Evolutionary conservation across 257 asterid genomes (phyloP).

Genomic region (Anisodus acutangulus): DNA sequence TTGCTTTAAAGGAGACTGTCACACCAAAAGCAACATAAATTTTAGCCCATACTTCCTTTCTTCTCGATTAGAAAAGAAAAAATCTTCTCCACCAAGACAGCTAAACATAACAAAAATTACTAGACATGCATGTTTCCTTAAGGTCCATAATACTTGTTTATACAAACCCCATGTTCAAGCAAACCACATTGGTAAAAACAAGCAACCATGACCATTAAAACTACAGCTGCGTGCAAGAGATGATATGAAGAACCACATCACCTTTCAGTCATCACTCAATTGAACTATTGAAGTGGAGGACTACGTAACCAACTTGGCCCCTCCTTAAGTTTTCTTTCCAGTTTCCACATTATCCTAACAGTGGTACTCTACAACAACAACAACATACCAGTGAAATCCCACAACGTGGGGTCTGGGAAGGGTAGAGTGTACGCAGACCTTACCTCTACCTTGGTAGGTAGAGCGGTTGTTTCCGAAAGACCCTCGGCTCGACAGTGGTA

Average conservation of each 20-base stretch:
- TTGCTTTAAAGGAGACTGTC: background rate
- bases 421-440: too few species aligned
- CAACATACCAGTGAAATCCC: too few species aligned
- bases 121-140: background rate
- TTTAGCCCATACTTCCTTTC: background rate
- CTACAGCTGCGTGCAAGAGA: background rate
- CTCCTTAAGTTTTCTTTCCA: background rate
- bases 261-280: background rate
- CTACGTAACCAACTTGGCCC: background rate
- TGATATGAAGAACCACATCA: slow-evolving; percentile 12
- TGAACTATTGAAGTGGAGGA: background rate
- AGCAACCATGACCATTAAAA: background rate
- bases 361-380: background rate
- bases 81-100: background rate
- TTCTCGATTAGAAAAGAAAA: background rate
- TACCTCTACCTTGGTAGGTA: too few species aligned
- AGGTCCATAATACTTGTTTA: background rate
- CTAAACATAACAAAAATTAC: background rate
- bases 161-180: background rate
- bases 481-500: background rate
- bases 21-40: background rate
- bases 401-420: too few species aligned
- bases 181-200: background rate
- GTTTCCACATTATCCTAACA: background rate
- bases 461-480: too few species aligned